phyloP scores from a whole-genome alignment of 306 rosid genomes.

The Carpinus viminea region DNA sequence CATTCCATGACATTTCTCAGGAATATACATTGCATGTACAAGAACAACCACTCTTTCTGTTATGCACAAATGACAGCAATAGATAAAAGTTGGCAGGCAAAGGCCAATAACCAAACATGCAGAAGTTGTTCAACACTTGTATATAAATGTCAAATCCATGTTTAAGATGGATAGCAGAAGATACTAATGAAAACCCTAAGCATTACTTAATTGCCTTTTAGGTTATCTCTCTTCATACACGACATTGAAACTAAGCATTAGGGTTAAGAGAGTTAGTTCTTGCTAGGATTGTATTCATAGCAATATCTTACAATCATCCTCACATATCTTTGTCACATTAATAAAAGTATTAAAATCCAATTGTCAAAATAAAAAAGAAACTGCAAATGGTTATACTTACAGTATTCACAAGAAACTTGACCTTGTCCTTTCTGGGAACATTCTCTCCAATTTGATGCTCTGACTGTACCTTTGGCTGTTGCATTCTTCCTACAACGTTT shows the following conservation, averaged over 20 bases:
- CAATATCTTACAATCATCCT: not conserved
- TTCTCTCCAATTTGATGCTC: conserved; percentile 43
- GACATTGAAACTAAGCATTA: not conserved
- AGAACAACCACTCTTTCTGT: not conserved
- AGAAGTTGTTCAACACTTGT: not conserved
- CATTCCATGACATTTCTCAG: not conserved
- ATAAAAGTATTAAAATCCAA: not conserved
- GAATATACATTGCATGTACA: not conserved
- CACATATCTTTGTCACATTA: not conserved
- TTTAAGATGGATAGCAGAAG: not conserved
- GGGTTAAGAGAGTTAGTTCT: not conserved
- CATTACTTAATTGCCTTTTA: not conserved
- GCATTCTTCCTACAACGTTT: conserved; percentile 30
- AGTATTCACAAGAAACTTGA: conserved; percentile 42
- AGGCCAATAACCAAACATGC: not conserved
- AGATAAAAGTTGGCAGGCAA: not conserved
- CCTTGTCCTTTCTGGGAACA: conserved; percentile 44
- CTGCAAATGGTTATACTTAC: conserved; percentile 23
- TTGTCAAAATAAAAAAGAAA: not conserved
- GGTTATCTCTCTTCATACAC: not conserved
- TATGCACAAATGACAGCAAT: not conserved
- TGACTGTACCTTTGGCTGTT: conserved; percentile 20
- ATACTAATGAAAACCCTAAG: not conserved
- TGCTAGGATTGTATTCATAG: not conserved
- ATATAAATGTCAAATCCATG: not conserved